Evolutionary conservation across 2,329 filamentous ascomycete species (phyloP), one percentile per base, ranked within the genome.

Genomic region (Stenocarpella maydis): DNA sequence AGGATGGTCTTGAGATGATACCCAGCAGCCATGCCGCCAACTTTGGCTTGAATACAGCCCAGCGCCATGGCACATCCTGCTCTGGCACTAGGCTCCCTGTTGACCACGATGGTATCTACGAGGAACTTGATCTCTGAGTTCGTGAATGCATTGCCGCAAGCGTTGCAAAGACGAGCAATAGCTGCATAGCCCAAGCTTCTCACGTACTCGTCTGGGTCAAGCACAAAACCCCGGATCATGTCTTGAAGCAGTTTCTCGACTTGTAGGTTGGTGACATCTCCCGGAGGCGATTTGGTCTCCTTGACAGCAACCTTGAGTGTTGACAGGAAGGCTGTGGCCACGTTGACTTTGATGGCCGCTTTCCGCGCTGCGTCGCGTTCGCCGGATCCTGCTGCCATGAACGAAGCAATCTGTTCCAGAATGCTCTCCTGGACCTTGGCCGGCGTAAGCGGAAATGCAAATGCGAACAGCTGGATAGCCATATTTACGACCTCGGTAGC

Each of bases 1-100:
- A 98, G 87, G 61, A 99, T 98, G 1, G 94, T 98, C 82, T 98
- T 98, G 63, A 99, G 86, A 78, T 99, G 96, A 75, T 96, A 94
- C 4, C 95, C 94, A 67, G 96, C 96, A 65, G 96, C 96, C 95
- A 99, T 98, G 68, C 96, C 95, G 69, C 96, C 97, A 41, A 99
- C 92, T 78, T 97, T 94, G 21, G 94, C 92, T 80, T 99, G 95
- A 64, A 99, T 98, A 68, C 92, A 92, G 10, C 96, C 96, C 37
- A 99, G 83, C 15, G 96, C 94, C 84, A 97, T 93, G 19, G 97
- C 96, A 80, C 95, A 99, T 14, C 96, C 96, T 53, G 97, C 95
- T 78, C 96, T 90, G 45, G 94, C 94, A 78, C 93, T 95, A 0
- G 96, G 96, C 78, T 99, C 96, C 67, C 95, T 88, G 79, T 99